phyloP scores from a whole-genome alignment of 208 protist genomes.

The Plasmodiophora brassicae region DNA sequence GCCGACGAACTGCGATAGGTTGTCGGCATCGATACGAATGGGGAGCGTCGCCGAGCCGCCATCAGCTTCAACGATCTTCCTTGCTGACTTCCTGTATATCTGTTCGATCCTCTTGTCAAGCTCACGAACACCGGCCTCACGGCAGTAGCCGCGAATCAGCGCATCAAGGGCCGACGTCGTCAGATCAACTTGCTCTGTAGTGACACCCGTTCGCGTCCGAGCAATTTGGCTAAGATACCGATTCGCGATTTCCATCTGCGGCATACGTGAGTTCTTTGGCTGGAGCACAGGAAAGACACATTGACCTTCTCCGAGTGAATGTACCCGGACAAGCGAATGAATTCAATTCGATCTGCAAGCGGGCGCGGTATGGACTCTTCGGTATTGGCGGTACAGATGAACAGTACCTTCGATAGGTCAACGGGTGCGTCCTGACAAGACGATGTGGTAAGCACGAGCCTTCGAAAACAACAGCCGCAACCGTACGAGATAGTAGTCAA shows the following conservation, averaged over 20 bases:
- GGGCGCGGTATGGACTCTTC: conserved; percentile 70
- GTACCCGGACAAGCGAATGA: conserved; percentile 62
- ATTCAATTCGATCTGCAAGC: conserved; percentile 78
- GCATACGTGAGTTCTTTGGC: conserved; percentile 64
- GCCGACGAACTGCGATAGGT: conserved; percentile 62
- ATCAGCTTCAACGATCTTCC: conserved; percentile 28
- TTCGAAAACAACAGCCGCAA: not conserved
- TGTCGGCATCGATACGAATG: conserved; percentile 32
- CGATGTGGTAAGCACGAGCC: not conserved
- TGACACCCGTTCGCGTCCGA: conserved; percentile 52
- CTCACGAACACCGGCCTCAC: conserved; percentile 72
- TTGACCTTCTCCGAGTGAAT: conserved; percentile 63
- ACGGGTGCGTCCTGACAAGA: conserved; percentile 65
- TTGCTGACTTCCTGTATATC: conserved; percentile 59
- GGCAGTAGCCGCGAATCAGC: conserved; percentile 66
- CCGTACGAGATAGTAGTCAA: conserved; percentile 73
- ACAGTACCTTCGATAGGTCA: conserved; percentile 63
- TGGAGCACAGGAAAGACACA: conserved; percentile 47
- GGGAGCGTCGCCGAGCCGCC: not conserved
- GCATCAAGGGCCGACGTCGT: conserved; percentile 47
- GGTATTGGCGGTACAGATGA: conserved; percentile 76
- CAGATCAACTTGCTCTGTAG: conserved; percentile 34
- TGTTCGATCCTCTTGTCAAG: conserved; percentile 74
- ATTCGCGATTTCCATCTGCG: conserved; percentile 67
- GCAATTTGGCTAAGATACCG: conserved; percentile 63